These are phyloP conservation scores for Apiospora marii DNA, from an alignment of 2,329 filamentous ascomycete genomes.

Conservation along the genomic window DNA sequence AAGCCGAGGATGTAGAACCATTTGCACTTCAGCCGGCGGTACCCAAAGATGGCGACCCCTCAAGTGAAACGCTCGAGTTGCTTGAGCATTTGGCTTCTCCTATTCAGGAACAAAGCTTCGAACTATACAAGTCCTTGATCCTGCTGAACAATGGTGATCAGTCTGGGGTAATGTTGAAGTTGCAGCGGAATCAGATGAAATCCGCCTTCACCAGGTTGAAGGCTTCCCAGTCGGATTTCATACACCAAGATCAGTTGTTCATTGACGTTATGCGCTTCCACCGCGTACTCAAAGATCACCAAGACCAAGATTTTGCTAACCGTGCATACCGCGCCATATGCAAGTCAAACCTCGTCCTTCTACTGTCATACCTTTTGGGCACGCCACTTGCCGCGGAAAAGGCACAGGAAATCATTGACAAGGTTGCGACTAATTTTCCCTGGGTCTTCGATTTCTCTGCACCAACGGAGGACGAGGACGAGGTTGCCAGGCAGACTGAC, in stretches of 20 bases:
- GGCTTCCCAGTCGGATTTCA: background rate
- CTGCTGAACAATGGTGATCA: slow-evolving; percentile 1
- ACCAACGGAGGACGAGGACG: slow-evolving; percentile 16
- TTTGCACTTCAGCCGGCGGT: background rate
- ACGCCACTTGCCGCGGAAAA: background rate
- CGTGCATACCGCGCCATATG: slow-evolving; percentile 2
- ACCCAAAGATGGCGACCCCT: background rate
- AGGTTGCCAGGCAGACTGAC: slow-evolving; percentile 25
- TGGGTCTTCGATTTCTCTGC: slow-evolving; percentile 29
- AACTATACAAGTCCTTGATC: background rate
- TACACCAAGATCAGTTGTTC: background rate
- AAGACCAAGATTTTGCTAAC: background rate
- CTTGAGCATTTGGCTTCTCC: background rate
- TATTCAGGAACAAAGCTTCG: background rate
- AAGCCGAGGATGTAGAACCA: background rate
- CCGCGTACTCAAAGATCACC: background rate
- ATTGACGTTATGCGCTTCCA: background rate
- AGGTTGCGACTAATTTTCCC: slow-evolving; percentile 30
- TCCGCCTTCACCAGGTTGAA: background rate
- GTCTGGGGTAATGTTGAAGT: background rate
- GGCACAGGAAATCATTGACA: background rate
- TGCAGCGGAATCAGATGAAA: background rate
- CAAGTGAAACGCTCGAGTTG: background rate
- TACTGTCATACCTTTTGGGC: background rate
- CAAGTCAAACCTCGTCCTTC: background rate